These are phyloP conservation scores for Baudoinia panamericana DNA, from an alignment of 495 filamentous ascomycete species.

Conservation along the genomic window DNA sequence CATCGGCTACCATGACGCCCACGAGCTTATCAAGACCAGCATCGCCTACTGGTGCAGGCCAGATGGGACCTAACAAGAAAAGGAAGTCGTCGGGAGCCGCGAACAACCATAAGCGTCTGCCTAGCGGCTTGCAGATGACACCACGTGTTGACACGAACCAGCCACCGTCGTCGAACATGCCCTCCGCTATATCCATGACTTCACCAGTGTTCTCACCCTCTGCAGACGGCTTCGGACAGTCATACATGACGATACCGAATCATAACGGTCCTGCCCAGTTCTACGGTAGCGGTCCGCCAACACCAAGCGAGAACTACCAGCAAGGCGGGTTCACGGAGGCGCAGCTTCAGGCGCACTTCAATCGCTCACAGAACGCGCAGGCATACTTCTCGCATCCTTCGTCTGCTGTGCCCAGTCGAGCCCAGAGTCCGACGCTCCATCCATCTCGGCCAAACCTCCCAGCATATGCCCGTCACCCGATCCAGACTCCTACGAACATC, in stretches of 20 bases:
- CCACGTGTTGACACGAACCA: conserved; percentile 20
- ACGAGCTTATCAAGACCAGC: conserved; percentile 56
- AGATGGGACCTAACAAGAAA: conserved; percentile 52
- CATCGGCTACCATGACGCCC: conserved; percentile 42
- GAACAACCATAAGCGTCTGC: conserved; percentile 41
- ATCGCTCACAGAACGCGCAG: conserved; percentile 5
- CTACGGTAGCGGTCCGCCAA: conserved; percentile 48
- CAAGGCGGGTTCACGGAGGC: conserved; percentile 36
- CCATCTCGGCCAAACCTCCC: conserved; percentile 9
- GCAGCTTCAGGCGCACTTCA: conserved; percentile 32
- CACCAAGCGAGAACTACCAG: conserved; percentile 44
- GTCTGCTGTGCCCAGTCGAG: conserved; percentile 17
- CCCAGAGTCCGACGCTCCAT: conserved; percentile 10
- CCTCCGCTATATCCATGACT: conserved; percentile 7
- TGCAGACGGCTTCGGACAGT: conserved; percentile 1
- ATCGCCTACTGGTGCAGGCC: conserved; percentile 45
- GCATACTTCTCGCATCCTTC: conserved; percentile 21
- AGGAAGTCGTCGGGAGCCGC: conserved; percentile 52
- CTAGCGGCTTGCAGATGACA: conserved; percentile 66
- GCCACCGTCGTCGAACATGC: conserved; percentile 10
- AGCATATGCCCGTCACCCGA: conserved; percentile 8
- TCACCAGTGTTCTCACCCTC: conserved; percentile 14
- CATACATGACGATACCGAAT: conserved; percentile 16
- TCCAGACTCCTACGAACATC: conserved; percentile 11
- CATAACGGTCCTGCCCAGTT: conserved; percentile 24